These are phyloP conservation scores for Magnusiomyces suaveolens DNA, from an alignment of 1,139 yeast genomes.

Conservation along the genomic window DNA sequence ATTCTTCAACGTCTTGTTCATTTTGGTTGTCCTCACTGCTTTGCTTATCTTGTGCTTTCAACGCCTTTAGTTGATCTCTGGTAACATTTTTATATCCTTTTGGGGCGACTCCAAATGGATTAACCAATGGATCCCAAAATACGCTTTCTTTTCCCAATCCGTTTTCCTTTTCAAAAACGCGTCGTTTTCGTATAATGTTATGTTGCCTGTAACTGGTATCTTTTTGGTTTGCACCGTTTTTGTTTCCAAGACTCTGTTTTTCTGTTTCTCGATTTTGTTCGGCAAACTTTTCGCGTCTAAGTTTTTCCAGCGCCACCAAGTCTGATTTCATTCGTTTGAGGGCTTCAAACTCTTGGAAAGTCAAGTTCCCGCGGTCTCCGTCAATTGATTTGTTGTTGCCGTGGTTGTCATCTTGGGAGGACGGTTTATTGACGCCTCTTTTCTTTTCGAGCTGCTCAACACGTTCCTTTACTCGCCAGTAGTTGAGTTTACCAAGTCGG, in stretches of 20 bases:
- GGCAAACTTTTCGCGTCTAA: constrained; percentile 20
- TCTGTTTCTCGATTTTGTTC: constrained; percentile 4
- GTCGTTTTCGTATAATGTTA: constrained; percentile 6
- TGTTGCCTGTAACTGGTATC: background rate
- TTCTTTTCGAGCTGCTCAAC: constrained; percentile 18
- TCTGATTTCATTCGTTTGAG: constrained; percentile 19
- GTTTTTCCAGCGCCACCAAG: constrained; percentile 18
- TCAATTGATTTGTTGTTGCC: constrained; percentile 2
- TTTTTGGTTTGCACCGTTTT: constrained; percentile 1
- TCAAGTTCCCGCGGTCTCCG: background rate
- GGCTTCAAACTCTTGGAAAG: constrained; percentile 17
- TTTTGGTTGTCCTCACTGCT: constrained; percentile 9
- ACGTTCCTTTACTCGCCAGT: constrained; percentile 18
- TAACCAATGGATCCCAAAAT: constrained; percentile 25
- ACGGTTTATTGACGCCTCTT: constrained; percentile 5
- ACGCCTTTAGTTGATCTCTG: constrained; percentile 2
- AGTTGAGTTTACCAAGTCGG: constrained; percentile 18
- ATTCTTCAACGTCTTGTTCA: constrained; percentile 20
- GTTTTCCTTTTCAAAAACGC: constrained; percentile 11
- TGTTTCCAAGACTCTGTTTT: constrained; percentile 1
- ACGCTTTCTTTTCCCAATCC: constrained; percentile 20
- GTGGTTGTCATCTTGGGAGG: too few species aligned
- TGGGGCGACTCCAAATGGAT: constrained; percentile 26
- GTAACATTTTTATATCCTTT: constrained; percentile 19
- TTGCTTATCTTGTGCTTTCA: background rate